Evolutionary conservation across 208 protist species (phyloP), one percentile per base, ranked within the genome.

Genomic region (Balamuthia mandrillaris): DNA sequence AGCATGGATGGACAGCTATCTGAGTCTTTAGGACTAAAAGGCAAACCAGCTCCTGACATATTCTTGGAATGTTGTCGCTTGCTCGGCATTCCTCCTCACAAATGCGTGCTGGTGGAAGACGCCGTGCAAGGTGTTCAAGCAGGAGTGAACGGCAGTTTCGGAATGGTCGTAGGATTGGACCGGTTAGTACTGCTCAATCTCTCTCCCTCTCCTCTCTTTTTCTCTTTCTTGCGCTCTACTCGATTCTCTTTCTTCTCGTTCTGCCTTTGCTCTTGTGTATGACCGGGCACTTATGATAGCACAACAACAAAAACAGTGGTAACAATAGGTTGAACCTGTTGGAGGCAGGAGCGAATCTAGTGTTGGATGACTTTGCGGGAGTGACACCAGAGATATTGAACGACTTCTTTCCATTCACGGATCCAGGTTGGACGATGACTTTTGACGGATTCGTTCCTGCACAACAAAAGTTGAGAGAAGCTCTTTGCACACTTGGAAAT

Each of bases 41-140:
- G 78, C 58, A 84, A 84, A 37, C 78, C 78, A 3, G 78, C 21
- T n/a, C 78, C 78, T 29, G 78, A 84, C 49, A 84, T 84, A 29
- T 84, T 84, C 31, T 42, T 49, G 27, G 68, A 70, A 37, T 65
- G 60, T 27, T 41, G 42, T 21, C 52, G 68, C 52, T 39, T 84
- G 49, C 39, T 84, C 27, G 78, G 78, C 18, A 54, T 70, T 6
- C 78, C 61, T 33, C 78, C 78, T 3, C 60, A 42, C 6, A 33
- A 74, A 35, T 47, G 47, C 78, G 47, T 84, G 52, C 45, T 84
- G 60, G 58, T 84, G n/a, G 78, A 84, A 21, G 78, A 84, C 37
- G 78, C 78, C 44, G 39, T 49, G 6, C 39, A 54, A 18, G 78
- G 78, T 44, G 78, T 84, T 10, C 27, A 29, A 24, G 78, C 78